phyloP scores from a whole-genome alignment of 352 stramenopile genomes.

The Peronospora destructor region DNA sequence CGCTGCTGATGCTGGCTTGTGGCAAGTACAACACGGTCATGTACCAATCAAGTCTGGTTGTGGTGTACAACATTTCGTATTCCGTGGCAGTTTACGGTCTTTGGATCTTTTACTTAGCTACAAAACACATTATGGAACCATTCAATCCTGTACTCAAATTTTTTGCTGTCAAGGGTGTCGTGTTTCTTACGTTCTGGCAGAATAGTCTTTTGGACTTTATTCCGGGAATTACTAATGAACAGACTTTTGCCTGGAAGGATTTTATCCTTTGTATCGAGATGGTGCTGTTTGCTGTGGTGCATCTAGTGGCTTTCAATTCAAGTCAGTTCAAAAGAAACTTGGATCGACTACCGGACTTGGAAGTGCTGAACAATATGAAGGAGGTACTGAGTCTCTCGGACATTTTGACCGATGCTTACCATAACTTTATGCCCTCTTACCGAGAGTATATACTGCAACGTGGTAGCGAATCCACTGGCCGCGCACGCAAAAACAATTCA shows the following conservation, averaged over 20 bases:
- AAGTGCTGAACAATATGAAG: conserved; percentile 87
- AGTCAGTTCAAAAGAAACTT: conserved; percentile 80
- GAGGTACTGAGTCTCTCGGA: conserved; percentile 78
- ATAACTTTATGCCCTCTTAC: conserved; percentile 86
- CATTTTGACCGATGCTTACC: conserved; percentile 74
- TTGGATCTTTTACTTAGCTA: conserved; percentile 88
- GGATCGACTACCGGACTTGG: conserved; percentile 59
- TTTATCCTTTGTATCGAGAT: conserved; percentile 88
- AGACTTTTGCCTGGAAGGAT: conserved; percentile 87
- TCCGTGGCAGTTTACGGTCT: conserved; percentile 86
- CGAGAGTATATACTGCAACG: conserved; percentile 81
- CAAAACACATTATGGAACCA: conserved; percentile 73
- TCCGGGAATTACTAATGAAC: conserved; percentile 76
- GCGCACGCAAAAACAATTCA: conserved; percentile 27
- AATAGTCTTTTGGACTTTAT: conserved; percentile 80
- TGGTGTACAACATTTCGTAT: conserved; percentile 91
- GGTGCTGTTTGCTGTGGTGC: conserved; percentile 74
- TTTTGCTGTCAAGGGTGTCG: conserved; percentile 87
- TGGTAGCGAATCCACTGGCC: conserved; percentile 37
- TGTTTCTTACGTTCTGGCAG: conserved; percentile 92
- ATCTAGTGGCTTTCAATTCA: conserved; percentile 74
- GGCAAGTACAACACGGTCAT: conserved; percentile 67
- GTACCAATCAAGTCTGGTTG: conserved; percentile 74
- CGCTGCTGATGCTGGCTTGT: conserved; percentile 71
- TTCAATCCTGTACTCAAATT: conserved; percentile 90